Evolutionary conservation across 208 protist genomes (phyloP), one percentile per base, ranked within the genome.

Genomic region (Leishmania tarentolae): DNA sequence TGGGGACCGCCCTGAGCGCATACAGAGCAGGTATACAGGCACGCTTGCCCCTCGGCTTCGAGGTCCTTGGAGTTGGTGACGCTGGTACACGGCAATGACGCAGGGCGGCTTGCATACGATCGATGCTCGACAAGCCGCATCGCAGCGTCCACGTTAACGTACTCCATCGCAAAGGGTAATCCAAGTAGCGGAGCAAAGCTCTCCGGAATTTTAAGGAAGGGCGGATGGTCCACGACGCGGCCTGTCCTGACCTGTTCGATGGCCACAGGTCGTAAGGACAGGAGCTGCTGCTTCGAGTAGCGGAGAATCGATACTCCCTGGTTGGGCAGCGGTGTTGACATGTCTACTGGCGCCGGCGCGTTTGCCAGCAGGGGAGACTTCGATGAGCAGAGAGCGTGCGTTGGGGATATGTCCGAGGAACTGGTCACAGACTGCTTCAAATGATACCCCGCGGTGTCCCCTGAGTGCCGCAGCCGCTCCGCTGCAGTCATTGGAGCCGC

Each of bases 161-260:
- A 92, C 79, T 94, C 91, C 50, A 90, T 79, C 40, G 88, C 86
- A 68, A 85, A 86, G 7, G 88, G 85, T 46, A 84, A 73, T 6
- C 66, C 57, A 40, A 93, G 79, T 21, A 93, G 81, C 17, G 57
- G 76, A 1, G 75, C 88, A 72, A 93, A 87, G 42, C 72, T 81
- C 52, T 80, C 82, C 13, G 91, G 91, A 2, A 95, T 76, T 21
- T 86, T 83, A 2, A 80, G 35, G 73, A 92, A 92, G 3, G 89
- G 91, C 31, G 89, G 88, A 46, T 76, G 80, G 19, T 92, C 88
- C 7, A 87, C 86, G 71, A 90, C 63, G 53, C 78, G 83, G 57
- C 82, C 88, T 3, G 72, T 75, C 6, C 78, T 65, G 46, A 92
- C 47, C 6, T 35, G 69, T 46, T 85, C 78, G n/a, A 93, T 50